Evolutionary conservation across 345 rosid species (phyloP).

Genomic region (Cardamine occulta): DNA sequence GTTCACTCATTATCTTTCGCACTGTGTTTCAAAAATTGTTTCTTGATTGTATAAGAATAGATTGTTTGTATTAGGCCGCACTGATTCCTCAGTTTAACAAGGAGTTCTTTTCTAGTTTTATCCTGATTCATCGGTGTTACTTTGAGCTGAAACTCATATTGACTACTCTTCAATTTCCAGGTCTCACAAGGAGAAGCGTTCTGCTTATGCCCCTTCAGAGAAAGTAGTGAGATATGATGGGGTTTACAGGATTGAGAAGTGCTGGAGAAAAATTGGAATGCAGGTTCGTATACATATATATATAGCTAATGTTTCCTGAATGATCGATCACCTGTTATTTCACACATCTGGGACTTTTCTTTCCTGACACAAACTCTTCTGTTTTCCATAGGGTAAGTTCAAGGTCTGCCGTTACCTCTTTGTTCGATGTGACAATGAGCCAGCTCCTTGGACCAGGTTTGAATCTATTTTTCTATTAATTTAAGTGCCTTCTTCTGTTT

Average conservation of each 20-base stretch:
- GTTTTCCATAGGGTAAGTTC: constrained; percentile 49
- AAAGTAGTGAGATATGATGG: constrained; percentile 85
- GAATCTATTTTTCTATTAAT: neutral
- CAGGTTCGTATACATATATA: constrained; percentile 44
- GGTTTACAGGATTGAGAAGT: constrained; percentile 71
- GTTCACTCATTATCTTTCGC: neutral
- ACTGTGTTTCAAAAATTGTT: neutral
- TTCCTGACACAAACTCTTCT: constrained; percentile 9
- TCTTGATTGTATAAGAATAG: neutral
- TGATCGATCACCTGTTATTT: neutral
- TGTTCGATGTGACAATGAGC: constrained; percentile 79
- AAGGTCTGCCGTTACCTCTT: constrained; percentile 76
- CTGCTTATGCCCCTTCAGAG: constrained; percentile 70
- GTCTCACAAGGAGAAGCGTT: constrained; percentile 77
- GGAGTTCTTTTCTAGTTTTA: neutral
- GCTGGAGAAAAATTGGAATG: constrained; percentile 71
- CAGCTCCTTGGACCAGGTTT: constrained; percentile 88
- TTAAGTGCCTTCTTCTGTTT: neutral
- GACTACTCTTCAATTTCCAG: constrained; percentile 34
- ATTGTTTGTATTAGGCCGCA: neutral
- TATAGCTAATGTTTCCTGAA: neutral
- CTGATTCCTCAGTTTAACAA: neutral
- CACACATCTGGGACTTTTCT: neutral
- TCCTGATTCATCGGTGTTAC: neutral
- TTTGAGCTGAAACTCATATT: neutral